Base-by-base conservation (phyloP, 306 rosid species). In the Begonia peltatifolia region DNA sequence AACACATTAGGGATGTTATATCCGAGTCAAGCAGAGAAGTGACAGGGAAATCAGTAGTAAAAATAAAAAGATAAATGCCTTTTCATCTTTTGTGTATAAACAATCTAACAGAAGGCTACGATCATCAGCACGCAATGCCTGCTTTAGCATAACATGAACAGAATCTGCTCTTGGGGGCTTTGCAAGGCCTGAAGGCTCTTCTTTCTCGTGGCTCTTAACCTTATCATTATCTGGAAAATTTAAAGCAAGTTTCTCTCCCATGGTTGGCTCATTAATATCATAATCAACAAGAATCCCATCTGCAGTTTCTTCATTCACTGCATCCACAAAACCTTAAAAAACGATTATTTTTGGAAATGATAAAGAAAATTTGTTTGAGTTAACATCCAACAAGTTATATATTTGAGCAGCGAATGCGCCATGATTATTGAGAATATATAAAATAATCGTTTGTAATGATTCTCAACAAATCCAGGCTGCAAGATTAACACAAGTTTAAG, bases 141-240 rank as follows among this genome's bases (percentile, higher is more conserved):
- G 94, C 75, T 73, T 87, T 35, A 87, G 96, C 75, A 87, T 65
- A 58, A 81, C 70, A 58, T 84, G 72, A 14, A 87, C 79, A 9
- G 85, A 84, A 65, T 84, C 94, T 41, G 92, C 94, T 68, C 80
- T 79, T 10, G 92, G 94, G 64, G 85, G 94, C 65, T 59, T 79
- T 44, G 20, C 63, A 44, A 41, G 54, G 8, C 52, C 23, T 46
- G 77, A 65, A 56, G 73, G 42, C 62, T 72, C 85, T 55, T 71
- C 72, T 52, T 63, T 63, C 66, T 63, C 52, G 10, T 61, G 61
- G 50, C 58, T 61, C 41, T 35, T 52, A 30, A 64, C 59, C 57
- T 51, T 72, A 43, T 71, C 60, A 47, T 67, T 69, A 11, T 71
- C 79, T 36, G 62, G 46, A 54, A 81, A 65, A 74, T 67, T 71